These are phyloP conservation scores for Diddensiella santjacobensis DNA, from an alignment of 805 yeast species.

Conservation along the genomic window DNA sequence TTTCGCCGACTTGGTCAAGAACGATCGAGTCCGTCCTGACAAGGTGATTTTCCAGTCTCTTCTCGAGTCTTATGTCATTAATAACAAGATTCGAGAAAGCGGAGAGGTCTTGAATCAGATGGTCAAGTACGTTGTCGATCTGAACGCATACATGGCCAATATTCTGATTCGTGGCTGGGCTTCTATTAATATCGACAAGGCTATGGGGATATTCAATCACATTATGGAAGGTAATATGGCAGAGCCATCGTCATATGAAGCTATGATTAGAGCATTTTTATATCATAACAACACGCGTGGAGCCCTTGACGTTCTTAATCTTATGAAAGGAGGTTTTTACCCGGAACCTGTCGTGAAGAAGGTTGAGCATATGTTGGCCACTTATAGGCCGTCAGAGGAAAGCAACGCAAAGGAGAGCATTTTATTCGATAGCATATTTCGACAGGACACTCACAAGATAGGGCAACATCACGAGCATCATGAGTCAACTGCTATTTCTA, in stretches of 20 bases:
- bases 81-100: slow-evolving; percentile 30
- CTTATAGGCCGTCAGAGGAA: not conserved
- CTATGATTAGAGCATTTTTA: slow-evolving; percentile 33
- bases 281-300: slow-evolving; percentile 21
- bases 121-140: slow-evolving; percentile 30
- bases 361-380: slow-evolving; percentile 20
- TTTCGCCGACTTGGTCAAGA: slow-evolving; percentile 30
- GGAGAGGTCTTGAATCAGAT: slow-evolving; percentile 33
- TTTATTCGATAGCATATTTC: slow-evolving; percentile 24
- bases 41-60: slow-evolving; percentile 38
- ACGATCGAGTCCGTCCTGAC: slow-evolving; percentile 36
- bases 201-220: slow-evolving; percentile 30
- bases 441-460: slow-evolving; percentile 22
- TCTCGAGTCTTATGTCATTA: slow-evolving; percentile 37
- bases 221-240: slow-evolving; percentile 21
- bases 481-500: too few species aligned
- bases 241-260: slow-evolving; percentile 36
- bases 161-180: slow-evolving; percentile 37
- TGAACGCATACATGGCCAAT: slow-evolving; percentile 34
- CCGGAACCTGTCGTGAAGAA: slow-evolving; percentile 32
- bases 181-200: slow-evolving; percentile 23
- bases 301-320: slow-evolving; percentile 24
- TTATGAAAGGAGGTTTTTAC: slow-evolving; percentile 26
- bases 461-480: not conserved
- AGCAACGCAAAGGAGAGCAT: slow-evolving; percentile 5